phyloP scores from a whole-genome alignment of 129 eudicot species.

The Saussurea involucrata region DNA sequence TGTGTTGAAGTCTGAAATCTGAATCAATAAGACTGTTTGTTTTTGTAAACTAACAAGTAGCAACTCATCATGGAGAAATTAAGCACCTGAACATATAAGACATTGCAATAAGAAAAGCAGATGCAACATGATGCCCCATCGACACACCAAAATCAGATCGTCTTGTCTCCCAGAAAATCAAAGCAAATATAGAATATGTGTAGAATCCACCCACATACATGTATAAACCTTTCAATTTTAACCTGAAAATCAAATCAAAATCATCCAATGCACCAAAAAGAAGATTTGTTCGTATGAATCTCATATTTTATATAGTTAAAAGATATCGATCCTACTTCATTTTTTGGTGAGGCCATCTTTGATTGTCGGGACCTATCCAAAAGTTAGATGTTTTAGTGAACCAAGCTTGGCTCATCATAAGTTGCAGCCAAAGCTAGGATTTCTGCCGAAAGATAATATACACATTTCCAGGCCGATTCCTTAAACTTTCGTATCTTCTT shows the following conservation, averaged over 20 bases:
- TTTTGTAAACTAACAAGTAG: neutral
- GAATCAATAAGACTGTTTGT: no score
- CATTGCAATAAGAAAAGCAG: conserved; percentile 54
- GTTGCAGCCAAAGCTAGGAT: conserved; percentile 62
- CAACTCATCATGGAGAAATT: neutral
- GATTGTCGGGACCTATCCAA: conserved; percentile 80
- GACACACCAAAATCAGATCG: conserved; percentile 91
- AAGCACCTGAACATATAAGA: conserved; percentile 73
- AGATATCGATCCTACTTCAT: conserved; percentile 48
- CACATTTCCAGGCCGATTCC: conserved; percentile 91
- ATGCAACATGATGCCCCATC: conserved; percentile 88
- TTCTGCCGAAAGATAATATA: conserved; percentile 89
- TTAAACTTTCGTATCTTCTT: conserved; percentile 70
- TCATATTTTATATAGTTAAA: neutral
- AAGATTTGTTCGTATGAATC: neutral
- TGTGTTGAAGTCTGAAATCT: no score
- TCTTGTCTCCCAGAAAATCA: conserved; percentile 92
- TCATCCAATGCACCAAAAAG: neutral
- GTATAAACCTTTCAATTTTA: conserved; percentile 70
- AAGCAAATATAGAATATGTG: conserved; percentile 76
- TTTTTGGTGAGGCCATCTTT: conserved; percentile 82
- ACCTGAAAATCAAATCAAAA: conserved; percentile 34
- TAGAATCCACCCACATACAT: conserved; percentile 85
- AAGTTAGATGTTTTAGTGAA: conserved; percentile 64
- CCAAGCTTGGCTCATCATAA: conserved; percentile 88